Conservation (phyloP, 306 rosid genomes). For the Prunus padus region DNA sequence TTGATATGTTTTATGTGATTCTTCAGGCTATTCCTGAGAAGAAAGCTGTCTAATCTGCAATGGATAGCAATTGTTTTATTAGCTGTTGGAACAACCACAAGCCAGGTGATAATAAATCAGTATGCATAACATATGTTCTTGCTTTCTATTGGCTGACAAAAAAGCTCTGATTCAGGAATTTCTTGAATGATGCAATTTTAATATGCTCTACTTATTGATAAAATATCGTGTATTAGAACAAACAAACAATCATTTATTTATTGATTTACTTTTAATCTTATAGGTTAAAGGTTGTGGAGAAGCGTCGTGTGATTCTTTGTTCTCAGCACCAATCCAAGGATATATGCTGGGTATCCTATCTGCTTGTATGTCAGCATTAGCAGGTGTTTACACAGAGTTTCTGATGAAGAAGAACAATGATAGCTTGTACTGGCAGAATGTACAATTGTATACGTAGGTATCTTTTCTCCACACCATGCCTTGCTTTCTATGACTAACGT, state of each 20-base stretch:
- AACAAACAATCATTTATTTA: background rate
- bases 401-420: slow-evolving; percentile 97
- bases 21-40: slow-evolving; percentile 68
- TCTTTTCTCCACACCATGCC: slow-evolving; percentile 30
- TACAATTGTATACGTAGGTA: slow-evolving; percentile 92
- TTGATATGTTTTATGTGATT: slow-evolving; percentile 14
- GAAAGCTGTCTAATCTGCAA: slow-evolving; percentile 81
- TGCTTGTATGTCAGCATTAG: slow-evolving; percentile 96
- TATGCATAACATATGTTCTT: background rate
- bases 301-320: slow-evolving; percentile 76
- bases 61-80: slow-evolving; percentile 82
- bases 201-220: slow-evolving; percentile 9
- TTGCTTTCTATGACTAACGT: background rate
- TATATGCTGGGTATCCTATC: slow-evolving; percentile 81
- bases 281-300: slow-evolving; percentile 91
- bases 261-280: slow-evolving; percentile 23
- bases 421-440: slow-evolving; percentile 95
- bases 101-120: slow-evolving; percentile 59
- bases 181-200: background rate
- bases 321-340: slow-evolving; percentile 90
- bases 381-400: slow-evolving; percentile 92
- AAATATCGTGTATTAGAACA: background rate
- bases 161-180: background rate
- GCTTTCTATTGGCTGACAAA: background rate
- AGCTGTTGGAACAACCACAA: slow-evolving; percentile 97